A percentile compares a stretch with the other conserved stretches of the same genome.
These are phyloP conservation scores for Hymenoscyphus occultus DNA, from an alignment of 2,329 filamentous ascomycete genomes.

Conservation along the genomic window DNA sequence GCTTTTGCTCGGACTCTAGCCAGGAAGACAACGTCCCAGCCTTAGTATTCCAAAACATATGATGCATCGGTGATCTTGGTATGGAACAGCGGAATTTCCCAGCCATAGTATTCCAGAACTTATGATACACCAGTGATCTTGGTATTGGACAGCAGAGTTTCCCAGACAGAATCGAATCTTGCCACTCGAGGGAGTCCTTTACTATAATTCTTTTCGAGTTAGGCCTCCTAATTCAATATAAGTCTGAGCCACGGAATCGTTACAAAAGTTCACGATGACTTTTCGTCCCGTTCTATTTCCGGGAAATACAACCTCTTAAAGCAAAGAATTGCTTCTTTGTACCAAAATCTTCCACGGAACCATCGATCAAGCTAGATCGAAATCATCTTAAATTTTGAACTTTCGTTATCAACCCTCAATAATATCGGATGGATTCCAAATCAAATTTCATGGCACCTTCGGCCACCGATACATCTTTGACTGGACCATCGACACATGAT, in stretches of 20 bases:
- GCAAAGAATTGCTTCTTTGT: not conserved
- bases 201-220: conserved; percentile 7
- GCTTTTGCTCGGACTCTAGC: conserved; percentile 7
- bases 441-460: not conserved
- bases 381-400: not conserved
- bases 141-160: not conserved
- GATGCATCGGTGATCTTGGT: conserved; percentile 3
- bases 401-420: not conserved
- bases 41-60: not conserved
- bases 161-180: not conserved
- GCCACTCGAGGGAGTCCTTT: not conserved
- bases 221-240: not conserved
- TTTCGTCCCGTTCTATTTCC: conserved; percentile 2
- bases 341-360: not conserved
- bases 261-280: not conserved
- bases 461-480: not conserved
- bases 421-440: not conserved
- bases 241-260: conserved; percentile 2
- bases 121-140: not conserved
- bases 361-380: not conserved
- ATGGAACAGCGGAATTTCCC: too few relatives aligned
- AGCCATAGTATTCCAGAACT: not conserved
- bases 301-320: not conserved
- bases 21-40: not conserved
- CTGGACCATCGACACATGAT: not conserved